Evolutionary conservation across 1,139 yeast species (phyloP).

Genomic region (Nakaseomyces nivariensis): DNA sequence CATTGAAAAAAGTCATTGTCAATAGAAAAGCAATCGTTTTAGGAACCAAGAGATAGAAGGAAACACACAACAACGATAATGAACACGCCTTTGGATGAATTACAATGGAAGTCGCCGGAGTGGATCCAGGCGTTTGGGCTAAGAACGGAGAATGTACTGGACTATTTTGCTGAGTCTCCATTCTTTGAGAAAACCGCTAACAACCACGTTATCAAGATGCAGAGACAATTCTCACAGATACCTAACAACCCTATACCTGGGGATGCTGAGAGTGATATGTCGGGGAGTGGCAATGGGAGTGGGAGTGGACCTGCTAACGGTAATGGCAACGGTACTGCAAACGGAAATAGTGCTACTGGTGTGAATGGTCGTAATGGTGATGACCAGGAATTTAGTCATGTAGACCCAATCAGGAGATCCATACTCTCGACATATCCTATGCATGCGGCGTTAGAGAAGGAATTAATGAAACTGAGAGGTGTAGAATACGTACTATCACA

Average conservation of each 20-base stretch:
- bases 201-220: constrained; percentile 93
- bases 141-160: constrained; percentile 80
- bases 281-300: no score
- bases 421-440: constrained; percentile 23
- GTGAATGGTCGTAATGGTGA: not conserved
- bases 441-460: constrained; percentile 34
- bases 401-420: constrained; percentile 20
- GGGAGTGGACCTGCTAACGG: constrained; percentile 4
- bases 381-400: constrained; percentile 11
- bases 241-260: constrained; percentile 10
- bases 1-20: no score
- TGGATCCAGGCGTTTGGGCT: constrained; percentile 88
- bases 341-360: constrained; percentile 5
- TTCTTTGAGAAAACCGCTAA: constrained; percentile 90
- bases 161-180: constrained; percentile 87
- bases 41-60: no score
- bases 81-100: constrained; percentile 55
- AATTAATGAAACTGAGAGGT: constrained; percentile 72
- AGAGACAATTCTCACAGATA: constrained; percentile 53
- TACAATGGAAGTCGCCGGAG: constrained; percentile 96
- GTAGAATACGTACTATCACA: constrained; percentile 69
- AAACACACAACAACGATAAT: constrained; percentile 3
- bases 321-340: constrained; percentile 4
- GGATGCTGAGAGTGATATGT: constrained; percentile 1
- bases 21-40: no score